Conservation (phyloP, 73 alveolate genomes). For the Paramecium biaurelia region DNA sequence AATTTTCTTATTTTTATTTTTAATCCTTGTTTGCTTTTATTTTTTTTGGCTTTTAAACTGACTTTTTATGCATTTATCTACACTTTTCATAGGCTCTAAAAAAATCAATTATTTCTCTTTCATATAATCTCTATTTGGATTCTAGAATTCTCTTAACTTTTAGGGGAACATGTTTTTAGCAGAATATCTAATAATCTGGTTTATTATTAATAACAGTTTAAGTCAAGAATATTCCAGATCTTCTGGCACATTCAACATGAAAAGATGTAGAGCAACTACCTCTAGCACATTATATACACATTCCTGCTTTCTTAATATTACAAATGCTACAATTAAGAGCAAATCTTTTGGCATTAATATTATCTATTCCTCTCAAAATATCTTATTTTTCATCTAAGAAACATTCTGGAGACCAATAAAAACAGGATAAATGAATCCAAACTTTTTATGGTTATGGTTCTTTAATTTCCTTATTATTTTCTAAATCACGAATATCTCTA, state of each 20-base stretch:
- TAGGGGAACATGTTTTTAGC: conserved; percentile 52
- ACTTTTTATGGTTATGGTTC: conserved; percentile 52
- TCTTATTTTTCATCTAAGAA: conserved; percentile 57
- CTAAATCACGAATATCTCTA: conserved; percentile 35
- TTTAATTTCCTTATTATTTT: not conserved
- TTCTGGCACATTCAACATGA: conserved; percentile 64
- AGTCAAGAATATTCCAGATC: conserved; percentile 54
- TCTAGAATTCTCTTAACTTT: conserved; percentile 58
- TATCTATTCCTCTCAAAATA: conserved; percentile 39
- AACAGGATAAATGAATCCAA: conserved; percentile 64
- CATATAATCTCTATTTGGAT: conserved; percentile 46
- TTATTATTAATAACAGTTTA: not conserved
- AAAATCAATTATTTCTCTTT: conserved; percentile 54
- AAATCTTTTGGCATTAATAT: conserved; percentile 54
- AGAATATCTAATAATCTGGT: conserved; percentile 39
- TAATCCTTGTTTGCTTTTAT: not conserved
- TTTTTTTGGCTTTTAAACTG: not conserved
- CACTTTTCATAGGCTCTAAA: conserved; percentile 49
- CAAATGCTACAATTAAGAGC: conserved; percentile 36
- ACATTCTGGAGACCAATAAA: conserved; percentile 60
- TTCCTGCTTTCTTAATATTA: conserved; percentile 48
- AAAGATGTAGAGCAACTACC: conserved; percentile 49
- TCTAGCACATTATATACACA: conserved; percentile 58
- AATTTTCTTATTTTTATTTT: not conserved
- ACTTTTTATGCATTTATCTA: not conserved